A percentile compares a stretch with the other conserved stretches of the same genome.
Evolutionary conservation across 495 filamentous ascomycete species (phyloP).

Genomic region (Niebla homalea): DNA sequence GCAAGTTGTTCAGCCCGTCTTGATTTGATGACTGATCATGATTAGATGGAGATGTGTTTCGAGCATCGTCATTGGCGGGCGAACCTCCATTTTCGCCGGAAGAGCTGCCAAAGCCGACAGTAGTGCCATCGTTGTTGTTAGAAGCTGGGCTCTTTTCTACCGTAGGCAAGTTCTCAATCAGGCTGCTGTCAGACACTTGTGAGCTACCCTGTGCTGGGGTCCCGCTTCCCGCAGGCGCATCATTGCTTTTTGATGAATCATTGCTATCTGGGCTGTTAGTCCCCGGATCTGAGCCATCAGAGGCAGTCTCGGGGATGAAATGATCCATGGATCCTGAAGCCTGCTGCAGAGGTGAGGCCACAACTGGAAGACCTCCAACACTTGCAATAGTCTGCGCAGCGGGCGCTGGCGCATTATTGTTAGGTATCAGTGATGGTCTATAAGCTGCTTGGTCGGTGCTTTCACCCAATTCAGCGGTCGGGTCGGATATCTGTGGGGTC

Average conservation of each 20-base stretch:
- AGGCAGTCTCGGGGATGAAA: too few relatives aligned
- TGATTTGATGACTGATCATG: neutral
- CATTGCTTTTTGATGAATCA: neutral
- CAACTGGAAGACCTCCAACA: neutral
- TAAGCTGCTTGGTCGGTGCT: neutral
- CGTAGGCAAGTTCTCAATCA: neutral
- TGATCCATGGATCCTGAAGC: too few relatives aligned
- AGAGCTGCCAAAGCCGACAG: too few relatives aligned
- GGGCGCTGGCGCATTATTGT: neutral
- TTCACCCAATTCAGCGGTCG: neutral
- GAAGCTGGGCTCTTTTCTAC: too few relatives aligned
- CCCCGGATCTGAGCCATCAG: neutral
- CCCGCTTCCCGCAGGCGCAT: neutral
- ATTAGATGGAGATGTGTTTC: neutral
- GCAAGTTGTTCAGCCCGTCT: neutral
- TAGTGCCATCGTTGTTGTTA: too few relatives aligned
- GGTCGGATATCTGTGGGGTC: neutral
- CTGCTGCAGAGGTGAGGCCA: neutral
- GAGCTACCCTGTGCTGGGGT: neutral
- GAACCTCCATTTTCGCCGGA: neutral
- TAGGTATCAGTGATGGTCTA: neutral
- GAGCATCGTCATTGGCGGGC: neutral
- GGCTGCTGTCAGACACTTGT: neutral
- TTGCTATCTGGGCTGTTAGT: neutral
- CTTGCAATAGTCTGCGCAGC: neutral